Evolutionary conservation across 768 basidiomycete genomes (phyloP).

Genomic region (Serendipita indica): DNA sequence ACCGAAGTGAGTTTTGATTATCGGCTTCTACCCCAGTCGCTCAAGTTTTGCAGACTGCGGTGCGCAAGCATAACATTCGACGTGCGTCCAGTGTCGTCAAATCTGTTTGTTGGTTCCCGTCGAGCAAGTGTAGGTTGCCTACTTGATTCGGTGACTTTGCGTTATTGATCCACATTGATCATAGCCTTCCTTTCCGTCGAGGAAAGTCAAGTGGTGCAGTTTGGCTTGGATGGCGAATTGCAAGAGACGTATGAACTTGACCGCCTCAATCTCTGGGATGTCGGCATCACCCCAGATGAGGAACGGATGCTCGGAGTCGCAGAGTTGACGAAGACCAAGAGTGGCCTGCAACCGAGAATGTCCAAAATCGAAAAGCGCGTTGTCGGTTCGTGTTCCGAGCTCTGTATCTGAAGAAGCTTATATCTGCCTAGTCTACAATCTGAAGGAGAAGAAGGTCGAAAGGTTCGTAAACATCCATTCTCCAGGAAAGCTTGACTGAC

Average conservation of each 20-base stretch:
- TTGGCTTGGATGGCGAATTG: constrained; percentile 34
- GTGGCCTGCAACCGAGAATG: constrained; percentile 51
- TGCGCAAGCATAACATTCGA: constrained; percentile 51
- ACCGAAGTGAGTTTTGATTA: constrained; percentile 30
- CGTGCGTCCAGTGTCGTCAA: constrained; percentile 36
- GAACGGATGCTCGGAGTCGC: constrained; percentile 51
- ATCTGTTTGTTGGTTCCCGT: constrained; percentile 53
- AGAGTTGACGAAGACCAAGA: constrained; percentile 45
- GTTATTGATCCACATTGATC: not conserved
- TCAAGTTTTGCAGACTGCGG: constrained; percentile 36
- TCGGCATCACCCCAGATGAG: constrained; percentile 55
- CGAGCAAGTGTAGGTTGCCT: constrained; percentile 38
- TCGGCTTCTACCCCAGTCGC: not conserved
- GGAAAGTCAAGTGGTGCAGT: constrained; percentile 41
- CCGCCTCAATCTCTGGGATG: constrained; percentile 50
- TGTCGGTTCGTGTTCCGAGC: constrained; percentile 36
- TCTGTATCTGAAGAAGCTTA: not conserved
- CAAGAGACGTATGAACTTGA: constrained; percentile 45
- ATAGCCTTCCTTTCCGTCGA: constrained; percentile 61
- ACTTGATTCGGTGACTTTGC: not conserved
- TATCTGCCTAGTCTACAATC: constrained; percentile 43
- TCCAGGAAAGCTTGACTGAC: constrained; percentile 6
- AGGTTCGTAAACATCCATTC: constrained; percentile 29
- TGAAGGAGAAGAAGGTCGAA: constrained; percentile 48
- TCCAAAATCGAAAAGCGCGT: constrained; percentile 60